A percentile compares a stretch with the other conserved stretches of the same genome.
Evolutionary conservation across 2,329 filamentous ascomycete genomes (phyloP).

Genomic region (Helminthosporium solani): DNA sequence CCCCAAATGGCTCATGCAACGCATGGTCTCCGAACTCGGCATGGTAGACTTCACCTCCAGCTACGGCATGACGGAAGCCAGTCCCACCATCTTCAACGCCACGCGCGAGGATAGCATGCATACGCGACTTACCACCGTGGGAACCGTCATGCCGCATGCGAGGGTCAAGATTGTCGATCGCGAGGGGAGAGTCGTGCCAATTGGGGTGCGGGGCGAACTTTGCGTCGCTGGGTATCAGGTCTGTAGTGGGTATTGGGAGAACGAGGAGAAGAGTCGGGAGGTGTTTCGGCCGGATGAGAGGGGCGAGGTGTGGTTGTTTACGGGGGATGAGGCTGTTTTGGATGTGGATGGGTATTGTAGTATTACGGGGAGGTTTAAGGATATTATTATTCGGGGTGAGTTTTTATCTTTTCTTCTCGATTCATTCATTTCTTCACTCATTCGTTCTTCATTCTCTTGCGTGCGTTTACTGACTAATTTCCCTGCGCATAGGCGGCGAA

Average conservation of each 20-base stretch:
- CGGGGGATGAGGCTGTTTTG: slow-evolving; percentile 43
- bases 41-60: slow-evolving; percentile 68
- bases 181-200: slow-evolving; percentile 63
- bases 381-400: slow-evolving; percentile 71
- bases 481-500: slow-evolving; percentile 33
- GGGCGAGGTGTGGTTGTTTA: slow-evolving; percentile 47
- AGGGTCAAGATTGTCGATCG: slow-evolving; percentile 75
- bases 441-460: slow-evolving; percentile 20
- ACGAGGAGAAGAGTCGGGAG: slow-evolving; percentile 72
- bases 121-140: slow-evolving; percentile 69
- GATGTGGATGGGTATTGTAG: slow-evolving; percentile 59
- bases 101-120: slow-evolving; percentile 71
- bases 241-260: slow-evolving; percentile 64
- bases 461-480: slow-evolving; percentile 1
- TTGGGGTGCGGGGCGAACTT: slow-evolving; percentile 70
- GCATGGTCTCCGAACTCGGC: slow-evolving; percentile 68
- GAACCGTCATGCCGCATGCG: slow-evolving; percentile 71
- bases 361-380: slow-evolving; percentile 76
- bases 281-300: slow-evolving; percentile 66
- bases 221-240: slow-evolving; percentile 78
- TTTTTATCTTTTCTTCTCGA: slow-evolving; percentile 2
- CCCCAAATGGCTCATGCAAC: slow-evolving; percentile 71
- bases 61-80: slow-evolving; percentile 71
- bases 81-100: slow-evolving; percentile 78
- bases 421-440: background rate